A percentile compares a stretch with the other conserved stretches of the same genome.
Conservation (phyloP, 192 early-diverging fungal species). For the Podila horticola region DNA sequence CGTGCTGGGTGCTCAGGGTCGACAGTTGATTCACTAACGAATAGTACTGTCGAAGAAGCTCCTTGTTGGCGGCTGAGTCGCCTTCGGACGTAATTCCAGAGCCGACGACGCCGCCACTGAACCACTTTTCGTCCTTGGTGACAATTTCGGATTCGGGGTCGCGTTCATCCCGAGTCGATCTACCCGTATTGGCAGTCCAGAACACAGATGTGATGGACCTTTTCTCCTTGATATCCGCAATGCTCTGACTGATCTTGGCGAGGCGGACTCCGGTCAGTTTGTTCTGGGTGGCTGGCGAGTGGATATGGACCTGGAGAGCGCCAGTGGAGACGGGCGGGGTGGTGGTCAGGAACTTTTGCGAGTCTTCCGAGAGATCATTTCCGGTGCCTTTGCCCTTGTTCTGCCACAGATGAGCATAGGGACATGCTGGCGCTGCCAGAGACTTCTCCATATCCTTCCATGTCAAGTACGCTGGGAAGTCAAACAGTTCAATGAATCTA, state of each 20-base stretch:
- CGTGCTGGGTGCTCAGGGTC: not conserved
- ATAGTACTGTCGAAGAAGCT: constrained; percentile 37
- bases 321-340: constrained; percentile 43
- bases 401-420: constrained; percentile 67
- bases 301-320: constrained; percentile 37
- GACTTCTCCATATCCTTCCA: constrained; percentile 58
- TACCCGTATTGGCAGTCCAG: constrained; percentile 43
- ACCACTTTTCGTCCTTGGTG: constrained; percentile 55
- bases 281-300: constrained; percentile 57
- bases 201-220: constrained; percentile 39
- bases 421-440: constrained; percentile 54
- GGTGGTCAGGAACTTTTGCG: constrained; percentile 28
- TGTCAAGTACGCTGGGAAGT: constrained; percentile 53
- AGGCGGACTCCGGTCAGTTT: constrained; percentile 43
- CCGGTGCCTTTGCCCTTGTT: constrained; percentile 54
- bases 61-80: constrained; percentile 10
- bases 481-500: constrained; percentile 57
- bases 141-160: constrained; percentile 49
- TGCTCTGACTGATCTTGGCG: constrained; percentile 33
- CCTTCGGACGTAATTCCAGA: not conserved
- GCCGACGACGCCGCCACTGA: constrained; percentile 50
- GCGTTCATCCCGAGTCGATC: constrained; percentile 10
- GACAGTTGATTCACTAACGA: constrained; percentile 24
- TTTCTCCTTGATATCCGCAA: constrained; percentile 16
- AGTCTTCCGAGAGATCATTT: constrained; percentile 23